Base-by-base conservation (phyloP, 345 rosid genomes). In the Eucalyptus regnans region DNA sequence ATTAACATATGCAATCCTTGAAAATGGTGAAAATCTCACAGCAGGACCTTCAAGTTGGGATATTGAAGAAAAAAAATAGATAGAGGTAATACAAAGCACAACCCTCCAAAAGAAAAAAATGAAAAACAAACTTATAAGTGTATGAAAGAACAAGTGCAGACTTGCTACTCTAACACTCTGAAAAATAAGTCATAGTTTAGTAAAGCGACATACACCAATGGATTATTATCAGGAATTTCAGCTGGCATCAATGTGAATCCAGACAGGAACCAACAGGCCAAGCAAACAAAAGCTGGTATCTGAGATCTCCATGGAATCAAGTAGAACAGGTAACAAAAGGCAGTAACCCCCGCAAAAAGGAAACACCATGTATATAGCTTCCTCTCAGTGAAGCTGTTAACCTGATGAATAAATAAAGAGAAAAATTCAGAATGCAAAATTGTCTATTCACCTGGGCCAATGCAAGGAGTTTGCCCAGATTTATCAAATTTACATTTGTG, bases 161-260 rank as follows among this genome's bases (percentile, higher is more conserved):
- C 62, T 86, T 49, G 58, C 37, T 44, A n/a, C 41, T 52, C 41
- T 48, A 31, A n/a, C 15, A 2, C 87, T 20, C 33, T 44, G 87
- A 86, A 29, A 86, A 86, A 31, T 86, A 86, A 86, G 37, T 86
- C 54, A 37, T 16, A 31, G 52, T n/a, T 46, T 50, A 31, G 58
- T 86, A 16, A 86, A 52, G 58, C 17, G 89, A 92, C 98, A 90
- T 94, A 97, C 99, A 97, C 99, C 88, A 96, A 90, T 86, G 90
- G 94, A 92, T 96, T 97, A 88, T 97, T 96, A 89, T 97, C 99
- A 22, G 99, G 99, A 91, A 97, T 97, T 92, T 97, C 99, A 58
- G 99, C 99, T 25, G 99, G 99, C 99, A 96, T 96, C 92, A 96
- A 91, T 86, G 99, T 97, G 90, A 97, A 97, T 86, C 94, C 89